Evolutionary conservation across 495 filamentous ascomycete species (phyloP).

Genomic region (Aspergillus incahuasiensis): DNA sequence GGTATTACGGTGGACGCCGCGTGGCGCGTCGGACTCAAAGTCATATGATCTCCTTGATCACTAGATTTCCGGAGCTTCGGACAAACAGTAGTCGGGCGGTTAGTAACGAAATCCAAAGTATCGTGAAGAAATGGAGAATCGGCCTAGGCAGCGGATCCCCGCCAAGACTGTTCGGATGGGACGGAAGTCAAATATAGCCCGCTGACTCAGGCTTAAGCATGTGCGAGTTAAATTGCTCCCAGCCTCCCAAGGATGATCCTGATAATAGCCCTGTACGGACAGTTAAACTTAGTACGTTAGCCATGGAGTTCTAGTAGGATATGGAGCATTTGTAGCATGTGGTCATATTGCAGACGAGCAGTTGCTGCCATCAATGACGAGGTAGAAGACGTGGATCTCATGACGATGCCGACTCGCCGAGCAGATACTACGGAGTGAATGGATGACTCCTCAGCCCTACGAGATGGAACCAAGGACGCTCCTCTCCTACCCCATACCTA

Average conservation of each 20-base stretch:
- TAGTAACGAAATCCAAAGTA: background rate
- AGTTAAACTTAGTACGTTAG: too few relatives aligned
- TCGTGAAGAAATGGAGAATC: background rate
- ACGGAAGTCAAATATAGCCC: too few relatives aligned
- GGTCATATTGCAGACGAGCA: background rate
- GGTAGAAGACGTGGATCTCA: background rate
- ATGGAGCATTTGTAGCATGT: too few relatives aligned
- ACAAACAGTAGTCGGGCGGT: background rate
- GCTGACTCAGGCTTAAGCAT: too few relatives aligned
- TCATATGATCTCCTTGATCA: background rate
- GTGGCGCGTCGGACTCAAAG: background rate
- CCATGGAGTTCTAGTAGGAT: too few relatives aligned
- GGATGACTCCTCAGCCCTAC: conserved; percentile 6
- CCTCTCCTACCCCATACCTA: background rate
- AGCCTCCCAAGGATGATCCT: too few relatives aligned
- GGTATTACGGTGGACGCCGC: background rate
- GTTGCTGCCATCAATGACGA: background rate
- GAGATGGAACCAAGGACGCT: background rate
- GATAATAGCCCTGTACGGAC: too few relatives aligned
- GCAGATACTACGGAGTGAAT: too few relatives aligned
- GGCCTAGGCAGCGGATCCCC: background rate
- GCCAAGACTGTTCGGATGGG: too few relatives aligned
- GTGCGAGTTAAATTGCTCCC: background rate
- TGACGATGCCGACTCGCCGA: background rate
- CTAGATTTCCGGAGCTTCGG: background rate